Evolutionary conservation across 371 early-diverging fungal genomes (phyloP).

Genomic region (Capniomyces stellatus): DNA sequence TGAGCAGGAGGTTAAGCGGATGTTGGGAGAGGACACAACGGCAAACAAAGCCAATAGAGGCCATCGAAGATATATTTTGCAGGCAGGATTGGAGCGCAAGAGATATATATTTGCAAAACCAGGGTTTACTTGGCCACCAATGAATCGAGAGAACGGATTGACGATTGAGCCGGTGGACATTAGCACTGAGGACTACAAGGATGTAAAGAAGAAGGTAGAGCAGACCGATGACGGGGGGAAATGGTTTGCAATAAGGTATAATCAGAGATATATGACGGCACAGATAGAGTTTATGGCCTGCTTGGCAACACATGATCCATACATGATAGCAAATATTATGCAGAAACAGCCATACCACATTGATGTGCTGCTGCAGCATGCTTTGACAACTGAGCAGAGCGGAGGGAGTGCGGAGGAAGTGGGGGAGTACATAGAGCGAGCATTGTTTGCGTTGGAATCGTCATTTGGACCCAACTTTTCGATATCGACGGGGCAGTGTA

Average conservation of each 20-base stretch:
- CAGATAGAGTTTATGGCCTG: conserved; percentile 54
- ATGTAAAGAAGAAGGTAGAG: background rate
- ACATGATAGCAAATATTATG: conserved; percentile 44
- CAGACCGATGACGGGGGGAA: conserved; percentile 20
- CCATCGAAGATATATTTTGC: conserved; percentile 6
- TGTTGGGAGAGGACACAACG: conserved; percentile 66
- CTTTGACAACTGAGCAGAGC: conserved; percentile 65
- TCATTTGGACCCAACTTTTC: conserved; percentile 68
- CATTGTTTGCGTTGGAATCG: conserved; percentile 62
- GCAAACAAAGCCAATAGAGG: conserved; percentile 23
- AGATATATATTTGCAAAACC: conserved; percentile 49
- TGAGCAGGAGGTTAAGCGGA: conserved; percentile 67
- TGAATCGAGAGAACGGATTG: conserved; percentile 38
- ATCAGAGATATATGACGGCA: conserved; percentile 44
- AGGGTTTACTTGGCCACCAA: conserved; percentile 57
- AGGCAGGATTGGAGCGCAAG: conserved; percentile 3
- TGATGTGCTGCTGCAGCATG: conserved; percentile 60
- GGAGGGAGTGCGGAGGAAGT: conserved; percentile 52
- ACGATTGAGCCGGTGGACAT: conserved; percentile 46
- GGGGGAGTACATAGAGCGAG: conserved; percentile 54
- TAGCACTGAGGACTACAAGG: conserved; percentile 14
- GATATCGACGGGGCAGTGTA: conserved; percentile 39
- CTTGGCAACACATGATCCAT: conserved; percentile 56
- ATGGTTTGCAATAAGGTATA: conserved; percentile 46
- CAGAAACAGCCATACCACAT: conserved; percentile 70